Evolutionary conservation across 2,329 filamentous ascomycete species (phyloP).

Genomic region (Elsinoe fawcettii): DNA sequence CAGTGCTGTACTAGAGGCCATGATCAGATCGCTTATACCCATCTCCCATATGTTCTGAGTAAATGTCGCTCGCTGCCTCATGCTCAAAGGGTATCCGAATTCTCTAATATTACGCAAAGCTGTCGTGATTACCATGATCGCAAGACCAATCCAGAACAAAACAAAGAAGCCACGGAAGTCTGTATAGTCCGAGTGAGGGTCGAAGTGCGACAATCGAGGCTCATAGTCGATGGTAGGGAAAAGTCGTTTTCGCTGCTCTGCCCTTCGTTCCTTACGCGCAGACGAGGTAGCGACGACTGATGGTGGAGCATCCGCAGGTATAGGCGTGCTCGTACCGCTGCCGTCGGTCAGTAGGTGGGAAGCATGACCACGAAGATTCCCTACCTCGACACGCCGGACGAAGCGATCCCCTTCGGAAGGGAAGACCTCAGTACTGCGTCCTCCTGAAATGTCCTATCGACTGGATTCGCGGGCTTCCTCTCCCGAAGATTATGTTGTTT

Average conservation of each 20-base stretch:
- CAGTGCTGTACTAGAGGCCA: conserved; percentile 69
- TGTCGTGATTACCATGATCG: conserved; percentile 95
- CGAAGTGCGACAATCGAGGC: conserved; percentile 88
- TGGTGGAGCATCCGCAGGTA: conserved; percentile 84
- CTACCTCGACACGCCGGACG: conserved; percentile 18
- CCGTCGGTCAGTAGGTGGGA: not conserved
- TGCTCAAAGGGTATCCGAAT: conserved; percentile 75
- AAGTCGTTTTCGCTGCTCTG: conserved; percentile 66
- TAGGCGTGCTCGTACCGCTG: conserved; percentile 62
- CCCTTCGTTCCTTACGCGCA: conserved; percentile 70
- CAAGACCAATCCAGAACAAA: conserved; percentile 93
- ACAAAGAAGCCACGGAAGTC: conserved; percentile 98
- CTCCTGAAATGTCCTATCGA: conserved; percentile 8
- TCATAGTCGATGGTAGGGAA: conserved; percentile 93
- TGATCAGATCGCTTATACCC: conserved; percentile 71
- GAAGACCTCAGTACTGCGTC: conserved; percentile 2
- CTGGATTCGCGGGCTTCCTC: conserved; percentile 4
- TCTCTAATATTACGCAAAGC: conserved; percentile 90
- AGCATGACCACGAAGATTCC: not conserved
- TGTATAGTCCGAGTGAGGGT: conserved; percentile 80
- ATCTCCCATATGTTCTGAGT: conserved; percentile 84
- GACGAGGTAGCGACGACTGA: conserved; percentile 80
- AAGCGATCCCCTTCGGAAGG: conserved; percentile 7
- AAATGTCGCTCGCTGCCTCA: conserved; percentile 82
- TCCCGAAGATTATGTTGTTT: not conserved